Conservation (phyloP, 805 yeast species). For the Ogataea haglerorum region DNA sequence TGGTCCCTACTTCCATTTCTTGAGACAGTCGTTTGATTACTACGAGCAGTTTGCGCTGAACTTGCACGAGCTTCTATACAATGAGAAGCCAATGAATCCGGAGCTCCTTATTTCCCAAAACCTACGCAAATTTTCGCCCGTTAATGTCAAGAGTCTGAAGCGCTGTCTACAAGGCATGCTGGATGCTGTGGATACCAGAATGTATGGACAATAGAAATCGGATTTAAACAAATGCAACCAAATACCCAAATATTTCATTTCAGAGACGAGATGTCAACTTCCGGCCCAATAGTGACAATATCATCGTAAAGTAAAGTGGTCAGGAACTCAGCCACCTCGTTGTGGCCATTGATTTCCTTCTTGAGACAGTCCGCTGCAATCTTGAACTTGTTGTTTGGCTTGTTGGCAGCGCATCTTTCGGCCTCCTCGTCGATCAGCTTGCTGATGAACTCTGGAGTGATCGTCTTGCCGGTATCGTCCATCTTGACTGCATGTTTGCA, state of each 20-base stretch:
- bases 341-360: constrained; percentile 68
- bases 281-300: constrained; percentile 45
- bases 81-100: constrained; percentile 11
- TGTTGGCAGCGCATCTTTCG: constrained; percentile 42
- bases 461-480: constrained; percentile 53
- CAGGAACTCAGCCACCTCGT: constrained; percentile 68
- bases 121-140: constrained; percentile 6
- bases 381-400: constrained; percentile 62
- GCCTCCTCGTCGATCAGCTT: constrained; percentile 61
- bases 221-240: not conserved
- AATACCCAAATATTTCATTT: constrained; percentile 13
- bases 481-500: constrained; percentile 62
- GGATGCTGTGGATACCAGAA: constrained; percentile 3
- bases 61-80: constrained; percentile 14
- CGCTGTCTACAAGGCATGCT: constrained; percentile 18
- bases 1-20: constrained; percentile 15
- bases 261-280: constrained; percentile 31
- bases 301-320: constrained; percentile 76
- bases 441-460: constrained; percentile 59
- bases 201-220: constrained; percentile 6
- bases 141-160: constrained; percentile 10
- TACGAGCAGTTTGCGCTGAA: constrained; percentile 16
- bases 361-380: constrained; percentile 68
- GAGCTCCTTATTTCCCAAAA: constrained; percentile 10
- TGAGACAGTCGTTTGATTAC: constrained; percentile 13